Conservation (phyloP, 1,284 basidiomycete genomes). For the Rugiboletus extremiorientalis region DNA sequence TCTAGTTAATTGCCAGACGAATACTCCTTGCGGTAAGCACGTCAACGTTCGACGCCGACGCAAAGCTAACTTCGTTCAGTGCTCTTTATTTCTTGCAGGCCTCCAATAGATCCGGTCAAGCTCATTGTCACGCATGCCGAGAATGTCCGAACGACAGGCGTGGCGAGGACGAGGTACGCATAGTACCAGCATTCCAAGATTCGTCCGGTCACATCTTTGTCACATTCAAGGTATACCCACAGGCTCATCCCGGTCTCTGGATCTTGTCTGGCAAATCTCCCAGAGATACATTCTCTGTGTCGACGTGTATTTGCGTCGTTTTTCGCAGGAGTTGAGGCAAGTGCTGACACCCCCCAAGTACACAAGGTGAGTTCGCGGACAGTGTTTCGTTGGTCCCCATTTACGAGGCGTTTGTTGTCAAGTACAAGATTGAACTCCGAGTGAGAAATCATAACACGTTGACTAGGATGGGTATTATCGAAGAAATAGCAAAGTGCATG, state of each 20-base stretch:
- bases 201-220: not conserved
- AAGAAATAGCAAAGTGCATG: slow-evolving; percentile 66
- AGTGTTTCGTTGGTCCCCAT: not conserved
- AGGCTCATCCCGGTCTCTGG: slow-evolving; percentile 68
- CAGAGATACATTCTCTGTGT: slow-evolving; percentile 66
- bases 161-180: slow-evolving; percentile 62
- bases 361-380: slow-evolving; percentile 36
- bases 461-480: slow-evolving; percentile 54
- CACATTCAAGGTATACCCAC: slow-evolving; percentile 54
- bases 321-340: slow-evolving; percentile 42
- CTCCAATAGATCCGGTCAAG: slow-evolving; percentile 74
- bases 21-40: slow-evolving; percentile 70
- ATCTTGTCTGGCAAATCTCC: slow-evolving; percentile 63
- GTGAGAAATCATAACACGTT: slow-evolving; percentile 73
- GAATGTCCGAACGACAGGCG: slow-evolving; percentile 59
- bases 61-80: slow-evolving; percentile 43
- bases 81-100: slow-evolving; percentile 74
- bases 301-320: slow-evolving; percentile 51
- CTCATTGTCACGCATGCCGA: slow-evolving; percentile 65
- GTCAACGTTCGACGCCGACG: not conserved
- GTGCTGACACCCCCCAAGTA: slow-evolving; percentile 30
- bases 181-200: not conserved
- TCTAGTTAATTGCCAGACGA: slow-evolving; percentile 69
- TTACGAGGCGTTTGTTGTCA: not conserved
- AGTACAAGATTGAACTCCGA: slow-evolving; percentile 81